These are phyloP conservation scores for Boletus fagicola DNA, from an alignment of 768 basidiomycete genomes.

Conservation along the genomic window DNA sequence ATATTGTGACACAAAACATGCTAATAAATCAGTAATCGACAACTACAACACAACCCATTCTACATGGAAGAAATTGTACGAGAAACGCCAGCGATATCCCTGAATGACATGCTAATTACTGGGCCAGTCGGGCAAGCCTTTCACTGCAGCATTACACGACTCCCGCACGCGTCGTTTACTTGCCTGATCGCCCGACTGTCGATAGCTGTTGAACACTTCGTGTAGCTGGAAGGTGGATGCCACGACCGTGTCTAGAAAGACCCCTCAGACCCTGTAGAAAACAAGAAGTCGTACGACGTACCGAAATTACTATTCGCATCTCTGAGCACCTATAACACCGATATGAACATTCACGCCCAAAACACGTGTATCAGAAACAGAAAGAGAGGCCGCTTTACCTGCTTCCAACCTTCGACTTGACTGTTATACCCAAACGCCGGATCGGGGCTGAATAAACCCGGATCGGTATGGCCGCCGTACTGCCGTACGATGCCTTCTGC, in stretches of 20 bases:
- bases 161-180: slow-evolving; percentile 77
- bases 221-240: slow-evolving; percentile 75
- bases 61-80: background rate
- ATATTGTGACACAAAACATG: background rate
- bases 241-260: slow-evolving; percentile 43
- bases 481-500: slow-evolving; percentile 46
- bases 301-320: slow-evolving; percentile 56
- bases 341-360: background rate
- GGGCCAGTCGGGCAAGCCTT: slow-evolving; percentile 75
- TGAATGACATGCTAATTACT: slow-evolving; percentile 19
- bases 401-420: slow-evolving; percentile 57
- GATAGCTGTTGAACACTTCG: slow-evolving; percentile 70
- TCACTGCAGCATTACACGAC: slow-evolving; percentile 72
- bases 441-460: slow-evolving; percentile 24
- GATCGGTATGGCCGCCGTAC: slow-evolving; percentile 41
- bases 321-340: slow-evolving; percentile 41
- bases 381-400: slow-evolving; percentile 39
- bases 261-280: background rate
- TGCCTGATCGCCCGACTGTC: slow-evolving; percentile 67
- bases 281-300: slow-evolving; percentile 25
- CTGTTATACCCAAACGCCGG: slow-evolving; percentile 45
- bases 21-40: slow-evolving; percentile 7
- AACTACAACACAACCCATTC: slow-evolving; percentile 1
- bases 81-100: background rate
- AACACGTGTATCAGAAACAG: background rate